These are phyloP conservation scores for Spathaspora passalidarum DNA, from an alignment of 805 yeast species.

Conservation along the genomic window DNA sequence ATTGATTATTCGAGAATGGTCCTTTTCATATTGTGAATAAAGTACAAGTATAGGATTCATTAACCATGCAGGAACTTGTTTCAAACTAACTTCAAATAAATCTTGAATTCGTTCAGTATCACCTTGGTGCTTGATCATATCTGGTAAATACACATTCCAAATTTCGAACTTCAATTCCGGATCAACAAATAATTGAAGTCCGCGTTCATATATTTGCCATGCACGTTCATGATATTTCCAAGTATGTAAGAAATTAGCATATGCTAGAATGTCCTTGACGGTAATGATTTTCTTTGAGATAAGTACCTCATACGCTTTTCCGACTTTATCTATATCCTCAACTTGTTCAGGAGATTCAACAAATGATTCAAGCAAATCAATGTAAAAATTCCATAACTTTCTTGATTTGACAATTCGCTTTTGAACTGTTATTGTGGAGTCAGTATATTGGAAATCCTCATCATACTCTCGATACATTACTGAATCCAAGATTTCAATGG, in stretches of 20 bases:
- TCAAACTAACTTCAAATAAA: slow-evolving; percentile 56
- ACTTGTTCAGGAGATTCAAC: slow-evolving; percentile 37
- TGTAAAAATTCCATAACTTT: slow-evolving; percentile 69
- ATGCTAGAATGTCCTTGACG: slow-evolving; percentile 61
- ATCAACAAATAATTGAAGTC: slow-evolving; percentile 58
- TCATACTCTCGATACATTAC: slow-evolving; percentile 21
- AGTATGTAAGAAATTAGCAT: slow-evolving; percentile 58
- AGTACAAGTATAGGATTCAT: slow-evolving; percentile 48
- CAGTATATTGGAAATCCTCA: slow-evolving; percentile 26
- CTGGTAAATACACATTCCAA: slow-evolving; percentile 66
- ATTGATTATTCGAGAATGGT: slow-evolving; percentile 47
- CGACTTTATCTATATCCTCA: slow-evolving; percentile 17
- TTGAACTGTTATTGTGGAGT: slow-evolving; percentile 50
- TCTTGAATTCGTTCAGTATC: slow-evolving; percentile 50
- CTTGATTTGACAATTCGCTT: slow-evolving; percentile 56
- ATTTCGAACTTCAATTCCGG: slow-evolving; percentile 58
- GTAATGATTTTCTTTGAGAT: slow-evolving; percentile 56
- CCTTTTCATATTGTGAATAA: slow-evolving; percentile 63
- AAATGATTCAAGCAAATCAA: slow-evolving; percentile 64
- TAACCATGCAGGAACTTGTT: slow-evolving; percentile 34
- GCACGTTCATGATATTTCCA: slow-evolving; percentile 51
- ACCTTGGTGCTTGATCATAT: slow-evolving; percentile 25
- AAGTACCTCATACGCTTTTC: slow-evolving; percentile 25
- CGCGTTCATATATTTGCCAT: slow-evolving; percentile 51
- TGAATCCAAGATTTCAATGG: slow-evolving; percentile 31